Conservation (phyloP, 805 yeast species). For the Brettanomyces anomalus region DNA sequence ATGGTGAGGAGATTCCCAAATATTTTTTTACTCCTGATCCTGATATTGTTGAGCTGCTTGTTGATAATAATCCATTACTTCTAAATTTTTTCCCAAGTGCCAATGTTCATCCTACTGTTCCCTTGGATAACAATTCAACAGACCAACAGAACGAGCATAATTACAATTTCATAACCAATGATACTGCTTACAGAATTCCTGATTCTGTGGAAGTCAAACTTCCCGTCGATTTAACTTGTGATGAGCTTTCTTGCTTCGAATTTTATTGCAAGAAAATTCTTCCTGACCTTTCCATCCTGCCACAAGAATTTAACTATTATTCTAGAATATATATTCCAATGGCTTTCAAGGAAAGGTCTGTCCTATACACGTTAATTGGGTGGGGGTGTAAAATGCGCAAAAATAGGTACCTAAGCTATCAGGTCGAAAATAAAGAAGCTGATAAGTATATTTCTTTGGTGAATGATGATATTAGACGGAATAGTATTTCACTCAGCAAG, state of each 20-base stretch:
- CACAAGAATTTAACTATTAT: constrained; percentile 39
- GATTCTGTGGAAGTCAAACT: constrained; percentile 10
- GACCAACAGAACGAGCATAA: too few relatives aligned
- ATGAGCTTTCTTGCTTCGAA: constrained; percentile 28
- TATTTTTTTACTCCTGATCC: constrained; percentile 5
- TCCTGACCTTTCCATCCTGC: constrained; percentile 39
- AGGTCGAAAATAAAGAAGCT: constrained; percentile 15
- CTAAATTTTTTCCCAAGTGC: not conserved
- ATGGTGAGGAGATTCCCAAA: not conserved
- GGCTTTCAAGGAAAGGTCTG: constrained; percentile 39
- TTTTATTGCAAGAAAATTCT: constrained; percentile 39
- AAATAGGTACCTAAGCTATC: constrained; percentile 13
- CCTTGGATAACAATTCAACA: too few relatives aligned
- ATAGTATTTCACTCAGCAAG: constrained; percentile 7
- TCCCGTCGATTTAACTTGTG: constrained; percentile 11
- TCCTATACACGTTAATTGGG: constrained; percentile 40
- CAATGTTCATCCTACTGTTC: too few relatives aligned
- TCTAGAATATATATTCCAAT: constrained; percentile 44
- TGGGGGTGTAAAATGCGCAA: constrained; percentile 38
- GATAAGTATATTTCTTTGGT: constrained; percentile 9
- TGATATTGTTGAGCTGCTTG: constrained; percentile 5
- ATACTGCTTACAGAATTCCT: constrained; percentile 3
- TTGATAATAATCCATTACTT: constrained; percentile 9
- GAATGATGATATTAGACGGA: constrained; percentile 6
- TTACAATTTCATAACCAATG: not conserved